Conservation (phyloP, 2,329 filamentous ascomycete genomes). For the Penicillium fuscoglaucum region DNA sequence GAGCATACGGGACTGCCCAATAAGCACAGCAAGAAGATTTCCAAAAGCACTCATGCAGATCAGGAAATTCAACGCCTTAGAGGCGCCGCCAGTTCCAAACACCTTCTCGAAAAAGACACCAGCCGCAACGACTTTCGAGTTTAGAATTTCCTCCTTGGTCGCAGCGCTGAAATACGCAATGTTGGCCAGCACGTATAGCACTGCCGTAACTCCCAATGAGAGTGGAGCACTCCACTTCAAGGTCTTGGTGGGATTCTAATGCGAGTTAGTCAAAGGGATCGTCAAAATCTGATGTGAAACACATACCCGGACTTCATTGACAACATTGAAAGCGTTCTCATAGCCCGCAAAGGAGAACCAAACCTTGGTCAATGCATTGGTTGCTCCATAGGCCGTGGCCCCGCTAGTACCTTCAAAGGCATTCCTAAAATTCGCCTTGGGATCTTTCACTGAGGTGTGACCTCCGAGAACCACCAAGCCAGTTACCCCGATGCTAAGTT, state of each 20-base stretch:
- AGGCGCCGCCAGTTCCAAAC: constrained; percentile 53
- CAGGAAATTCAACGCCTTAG: constrained; percentile 57
- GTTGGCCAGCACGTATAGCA: constrained; percentile 61
- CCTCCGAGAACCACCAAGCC: constrained; percentile 65
- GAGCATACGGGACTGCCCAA: constrained; percentile 58
- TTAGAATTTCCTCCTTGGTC: constrained; percentile 54
- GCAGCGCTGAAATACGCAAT: constrained; percentile 62
- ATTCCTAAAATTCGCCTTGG: constrained; percentile 56
- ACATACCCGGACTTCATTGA: constrained; percentile 58
- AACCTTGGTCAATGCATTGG: constrained; percentile 60
- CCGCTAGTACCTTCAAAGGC: constrained; percentile 54
- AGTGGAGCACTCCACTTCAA: constrained; percentile 53
- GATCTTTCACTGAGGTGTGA: constrained; percentile 52
- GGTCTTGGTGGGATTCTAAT: constrained; percentile 56
- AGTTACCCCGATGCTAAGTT: constrained; percentile 53
- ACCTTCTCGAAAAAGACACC: constrained; percentile 60
- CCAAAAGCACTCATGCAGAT: constrained; percentile 60
- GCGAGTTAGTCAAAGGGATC: accelerated
- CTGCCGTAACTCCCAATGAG: constrained; percentile 54
- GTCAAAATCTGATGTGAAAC: not conserved
- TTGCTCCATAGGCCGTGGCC: constrained; percentile 49
- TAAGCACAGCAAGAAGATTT: constrained; percentile 57
- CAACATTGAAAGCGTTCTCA: constrained; percentile 61
- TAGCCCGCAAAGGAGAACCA: constrained; percentile 61
- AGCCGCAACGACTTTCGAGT: constrained; percentile 57